These are phyloP conservation scores for Trichosanthes truncata DNA, from an alignment of 306 rosid species.

Conservation along the genomic window DNA sequence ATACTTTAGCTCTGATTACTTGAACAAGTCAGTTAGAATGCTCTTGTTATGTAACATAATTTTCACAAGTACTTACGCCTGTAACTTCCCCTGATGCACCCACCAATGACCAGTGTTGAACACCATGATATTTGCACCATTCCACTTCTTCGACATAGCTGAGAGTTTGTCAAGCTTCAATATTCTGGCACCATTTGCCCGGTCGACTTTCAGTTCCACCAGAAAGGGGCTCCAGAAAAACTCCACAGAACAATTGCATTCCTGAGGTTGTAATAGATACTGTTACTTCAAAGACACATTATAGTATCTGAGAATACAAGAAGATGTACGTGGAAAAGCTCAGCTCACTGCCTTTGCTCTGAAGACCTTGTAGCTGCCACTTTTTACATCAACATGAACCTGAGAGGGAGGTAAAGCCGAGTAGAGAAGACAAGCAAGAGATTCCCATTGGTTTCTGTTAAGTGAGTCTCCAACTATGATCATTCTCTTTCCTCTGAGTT, in stretches of 20 bases:
- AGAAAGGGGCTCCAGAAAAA: conserved; percentile 46
- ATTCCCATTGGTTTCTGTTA: conserved; percentile 45
- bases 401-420: conserved; percentile 20
- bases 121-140: conserved; percentile 33
- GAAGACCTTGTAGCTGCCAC: conserved; percentile 26
- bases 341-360: conserved; percentile 18
- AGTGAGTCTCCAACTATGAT: conserved; percentile 40
- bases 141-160: conserved; percentile 13
- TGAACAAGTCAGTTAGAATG: background rate
- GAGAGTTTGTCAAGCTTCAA: conserved; percentile 27
- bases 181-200: conserved; percentile 11
- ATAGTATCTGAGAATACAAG: background rate
- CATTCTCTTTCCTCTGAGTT: conserved; percentile 32
- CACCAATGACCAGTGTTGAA: conserved; percentile 49
- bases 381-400: conserved; percentile 7
- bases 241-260: conserved; percentile 32
- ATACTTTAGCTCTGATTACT: background rate
- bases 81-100: conserved; percentile 23
- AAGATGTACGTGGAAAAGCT: background rate
- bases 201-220: conserved; percentile 18
- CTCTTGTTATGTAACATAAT: background rate
- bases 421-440: conserved; percentile 42
- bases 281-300: background rate
- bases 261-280: conserved; percentile 12
- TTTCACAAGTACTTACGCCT: conserved; percentile 16